Percentiles rank a stretch among this genome's conserved stretches.
These are phyloP conservation scores for Scedosporium apiospermum DNA, from an alignment of 2,329 filamentous ascomycete genomes.

Conservation along the genomic window DNA sequence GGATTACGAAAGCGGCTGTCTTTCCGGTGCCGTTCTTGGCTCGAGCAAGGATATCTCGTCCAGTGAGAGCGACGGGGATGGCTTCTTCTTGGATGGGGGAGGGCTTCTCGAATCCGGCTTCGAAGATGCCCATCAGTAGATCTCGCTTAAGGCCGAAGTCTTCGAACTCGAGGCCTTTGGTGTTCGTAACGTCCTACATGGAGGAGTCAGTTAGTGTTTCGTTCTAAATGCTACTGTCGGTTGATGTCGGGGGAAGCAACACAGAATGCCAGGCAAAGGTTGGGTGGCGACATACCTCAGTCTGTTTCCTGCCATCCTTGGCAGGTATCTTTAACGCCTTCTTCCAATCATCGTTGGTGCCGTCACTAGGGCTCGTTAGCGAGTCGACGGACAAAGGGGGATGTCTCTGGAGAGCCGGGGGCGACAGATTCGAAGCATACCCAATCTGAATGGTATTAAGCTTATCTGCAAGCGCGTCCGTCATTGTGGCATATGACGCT, in stretches of 20 bases:
- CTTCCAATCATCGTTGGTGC: slow-evolving; percentile 60
- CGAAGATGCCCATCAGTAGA: slow-evolving; percentile 97
- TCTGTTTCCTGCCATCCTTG: slow-evolving; percentile 71
- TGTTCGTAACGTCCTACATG: slow-evolving; percentile 85
- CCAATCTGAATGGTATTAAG: slow-evolving; percentile 31
- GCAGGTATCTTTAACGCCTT: slow-evolving; percentile 60
- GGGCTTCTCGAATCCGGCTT: slow-evolving; percentile 96
- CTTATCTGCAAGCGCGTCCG: slow-evolving; percentile 36
- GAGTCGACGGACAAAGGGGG: background rate
- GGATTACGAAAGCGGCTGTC: slow-evolving; percentile 95
- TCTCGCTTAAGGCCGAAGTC: slow-evolving; percentile 93
- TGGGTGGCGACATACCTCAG: slow-evolving; percentile 50
- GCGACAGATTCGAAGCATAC: slow-evolving; percentile 17
- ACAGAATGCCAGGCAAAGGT: slow-evolving; percentile 5
- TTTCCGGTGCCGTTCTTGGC: slow-evolving; percentile 99
- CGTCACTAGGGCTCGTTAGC: slow-evolving; percentile 20
- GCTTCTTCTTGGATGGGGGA: slow-evolving; percentile 99
- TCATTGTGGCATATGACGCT: slow-evolving; percentile 24
- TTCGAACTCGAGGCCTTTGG: slow-evolving; percentile 95
- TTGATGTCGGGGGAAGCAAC: too few relatives aligned
- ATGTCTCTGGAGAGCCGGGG: background rate
- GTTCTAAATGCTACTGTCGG: too few relatives aligned
- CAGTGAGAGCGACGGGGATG: slow-evolving; percentile 90
- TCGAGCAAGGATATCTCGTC: slow-evolving; percentile 87
- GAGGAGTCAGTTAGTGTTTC: slow-evolving; percentile 4